Base-by-base conservation (phyloP, 768 basidiomycete genomes). In the Tulasnella calospora region DNA sequence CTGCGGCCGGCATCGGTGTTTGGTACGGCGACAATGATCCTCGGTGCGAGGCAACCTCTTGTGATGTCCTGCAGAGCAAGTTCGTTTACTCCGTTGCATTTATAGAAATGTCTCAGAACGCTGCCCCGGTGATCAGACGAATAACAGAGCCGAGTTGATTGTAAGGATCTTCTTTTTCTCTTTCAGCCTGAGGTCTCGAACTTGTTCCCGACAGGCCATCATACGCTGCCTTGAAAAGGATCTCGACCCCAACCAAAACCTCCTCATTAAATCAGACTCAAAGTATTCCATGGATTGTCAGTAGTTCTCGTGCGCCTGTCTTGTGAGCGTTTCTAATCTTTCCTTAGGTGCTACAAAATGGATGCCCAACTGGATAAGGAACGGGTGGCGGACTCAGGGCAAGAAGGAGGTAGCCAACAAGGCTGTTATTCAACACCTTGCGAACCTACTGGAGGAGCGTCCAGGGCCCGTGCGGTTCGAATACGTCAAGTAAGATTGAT, bases 101-200 rank as follows among this genome's bases (percentile, higher is more conserved):
- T 74, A 15, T 77, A 96, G 95, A 77, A 97, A 96, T 81, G 82
- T 95, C 3, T 88, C 91, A 1, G 95, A 96, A 83, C 79, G 84
- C 21, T 83, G 85, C 41, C 85, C 84, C 4, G 94, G 94, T 3
- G 88, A 85, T 77, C 94, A 95, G 82, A 95, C 94, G 1, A 96
- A 96, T 82, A 95, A 95, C 79, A 86, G 95, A 38, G 96, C 95
- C 15, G 96, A 98, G 83, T 87, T 97, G 41, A 90, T 95, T 76
- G 96, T 94, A 78, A 76, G 89, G 86, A 21, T 30, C 47, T 27
- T 35, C 38, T 19, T 2, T 69, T n/a, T 44, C 70, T 27, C 17
- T n/a, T 74, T 19, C 40, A 30, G 73, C 57, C 79, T 19, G 77
- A 44, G 17, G 4, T 19, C 77, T 57, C 9, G 38, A 79, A 7